Evolutionary conservation across 345 rosid genomes (phyloP).

Genomic region (Acer negundo): DNA sequence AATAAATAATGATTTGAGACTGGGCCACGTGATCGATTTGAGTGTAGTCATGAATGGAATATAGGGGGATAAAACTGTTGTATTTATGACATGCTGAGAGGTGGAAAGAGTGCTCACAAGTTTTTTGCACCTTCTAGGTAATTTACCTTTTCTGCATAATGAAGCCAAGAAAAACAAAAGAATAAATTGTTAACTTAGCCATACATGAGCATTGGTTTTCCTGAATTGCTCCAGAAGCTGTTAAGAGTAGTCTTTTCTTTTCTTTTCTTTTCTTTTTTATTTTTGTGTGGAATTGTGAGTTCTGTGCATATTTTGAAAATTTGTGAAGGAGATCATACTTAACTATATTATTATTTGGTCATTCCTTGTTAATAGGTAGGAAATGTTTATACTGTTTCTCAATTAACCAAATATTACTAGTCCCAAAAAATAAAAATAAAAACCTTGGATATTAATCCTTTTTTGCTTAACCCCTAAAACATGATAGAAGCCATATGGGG

Average conservation of each 20-base stretch:
- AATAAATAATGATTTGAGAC: background rate
- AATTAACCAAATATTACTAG: background rate
- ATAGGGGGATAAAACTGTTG: background rate
- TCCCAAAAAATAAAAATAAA: background rate
- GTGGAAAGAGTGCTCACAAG: constrained; percentile 5
- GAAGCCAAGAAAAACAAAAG: background rate
- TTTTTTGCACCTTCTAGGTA: background rate
- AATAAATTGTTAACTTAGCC: background rate
- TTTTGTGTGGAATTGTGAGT: background rate
- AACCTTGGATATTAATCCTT: background rate
- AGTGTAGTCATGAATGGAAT: background rate
- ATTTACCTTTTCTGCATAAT: background rate
- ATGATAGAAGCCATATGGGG: background rate
- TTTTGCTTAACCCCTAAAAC: background rate
- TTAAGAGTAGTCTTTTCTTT: background rate
- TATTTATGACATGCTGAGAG: background rate
- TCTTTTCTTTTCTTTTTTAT: too few species aligned
- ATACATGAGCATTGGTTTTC: background rate
- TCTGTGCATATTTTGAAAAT: background rate
- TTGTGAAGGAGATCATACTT: background rate
- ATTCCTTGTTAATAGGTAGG: background rate
- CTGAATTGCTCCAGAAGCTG: background rate
- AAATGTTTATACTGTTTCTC: background rate
- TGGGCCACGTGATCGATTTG: background rate
- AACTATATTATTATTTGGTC: background rate